Conservation (phyloP, 1,284 basidiomycete species). For the Nidula niveotomentosa region DNA sequence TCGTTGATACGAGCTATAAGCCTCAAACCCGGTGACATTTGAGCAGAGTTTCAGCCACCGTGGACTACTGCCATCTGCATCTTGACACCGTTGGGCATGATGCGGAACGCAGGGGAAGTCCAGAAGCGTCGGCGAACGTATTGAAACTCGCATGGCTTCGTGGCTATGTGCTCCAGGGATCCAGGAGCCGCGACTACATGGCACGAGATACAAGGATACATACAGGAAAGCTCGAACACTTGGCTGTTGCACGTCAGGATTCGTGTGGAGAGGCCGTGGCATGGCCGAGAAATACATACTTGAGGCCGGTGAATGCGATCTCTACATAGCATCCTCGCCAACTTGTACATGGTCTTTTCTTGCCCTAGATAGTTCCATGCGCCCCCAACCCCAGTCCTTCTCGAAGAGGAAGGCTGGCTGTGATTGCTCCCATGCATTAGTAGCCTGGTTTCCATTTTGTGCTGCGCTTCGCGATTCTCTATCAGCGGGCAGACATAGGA, state of each 20-base stretch:
- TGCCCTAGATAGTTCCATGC: conserved; percentile 15
- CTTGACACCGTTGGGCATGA: conserved; percentile 8
- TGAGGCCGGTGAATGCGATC: conserved; percentile 10
- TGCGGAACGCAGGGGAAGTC: conserved; percentile 24
- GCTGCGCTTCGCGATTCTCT: conserved; percentile 20
- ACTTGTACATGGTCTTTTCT: conserved; percentile 17
- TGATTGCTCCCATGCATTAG: conserved; percentile 23
- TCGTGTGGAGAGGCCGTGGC: conserved; percentile 24
- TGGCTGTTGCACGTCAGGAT: conserved; percentile 10
- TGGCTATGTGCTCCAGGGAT: conserved; percentile 18
- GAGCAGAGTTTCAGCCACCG: conserved; percentile 41
- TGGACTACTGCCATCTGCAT: conserved; percentile 31
- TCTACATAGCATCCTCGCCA: conserved; percentile 8
- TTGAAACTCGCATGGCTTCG: conserved; percentile 48
- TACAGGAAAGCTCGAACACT: conserved; percentile 29
- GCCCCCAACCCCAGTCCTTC: conserved; percentile 34
- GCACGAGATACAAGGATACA: conserved; percentile 21
- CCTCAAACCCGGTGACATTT: conserved; percentile 47
- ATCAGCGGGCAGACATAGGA: conserved; percentile 17
- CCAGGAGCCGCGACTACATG: conserved; percentile 6
- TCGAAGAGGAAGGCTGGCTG: conserved; percentile 32
- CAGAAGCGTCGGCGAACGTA: conserved; percentile 49
- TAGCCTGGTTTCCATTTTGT: conserved; percentile 24
- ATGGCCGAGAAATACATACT: conserved; percentile 12
- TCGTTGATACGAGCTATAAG: conserved; percentile 9